A percentile compares a stretch with the other conserved stretches of the same genome.
Conservation (phyloP, 768 basidiomycete species). For the Nidularia sp. region DNA sequence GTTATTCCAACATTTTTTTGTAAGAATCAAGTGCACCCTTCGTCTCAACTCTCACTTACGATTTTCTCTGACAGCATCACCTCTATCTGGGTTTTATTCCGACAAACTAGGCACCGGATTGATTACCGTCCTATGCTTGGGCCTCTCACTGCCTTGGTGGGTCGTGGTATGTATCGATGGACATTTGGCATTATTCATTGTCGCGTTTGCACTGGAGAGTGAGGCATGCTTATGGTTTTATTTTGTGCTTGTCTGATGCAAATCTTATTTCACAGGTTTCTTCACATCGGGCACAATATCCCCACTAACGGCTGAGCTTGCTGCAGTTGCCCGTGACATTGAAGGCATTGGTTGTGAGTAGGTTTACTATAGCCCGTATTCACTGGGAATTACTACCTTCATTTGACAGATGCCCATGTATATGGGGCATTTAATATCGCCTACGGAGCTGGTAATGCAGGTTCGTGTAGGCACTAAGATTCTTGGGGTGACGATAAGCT, state of each 20-base stretch:
- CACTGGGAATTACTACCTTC: background rate
- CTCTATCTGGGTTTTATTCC: slow-evolving; percentile 51
- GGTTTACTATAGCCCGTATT: background rate
- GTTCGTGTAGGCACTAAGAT: slow-evolving; percentile 29
- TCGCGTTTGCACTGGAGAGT: slow-evolving; percentile 53
- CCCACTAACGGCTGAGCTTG: slow-evolving; percentile 65
- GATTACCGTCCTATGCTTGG: slow-evolving; percentile 41
- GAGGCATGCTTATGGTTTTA: slow-evolving; percentile 10
- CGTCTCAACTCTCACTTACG: background rate
- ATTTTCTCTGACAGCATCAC: slow-evolving; percentile 39
- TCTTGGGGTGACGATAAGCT: background rate
- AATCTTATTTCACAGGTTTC: slow-evolving; percentile 38
- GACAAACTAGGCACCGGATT: slow-evolving; percentile 58
- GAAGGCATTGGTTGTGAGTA: slow-evolving; percentile 68
- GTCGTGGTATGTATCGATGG: slow-evolving; percentile 42
- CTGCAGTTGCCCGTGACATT: slow-evolving; percentile 49
- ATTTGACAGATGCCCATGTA: slow-evolving; percentile 59
- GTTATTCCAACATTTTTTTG: slow-evolving; percentile 65
- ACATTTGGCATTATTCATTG: slow-evolving; percentile 44
- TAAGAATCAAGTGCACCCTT: slow-evolving; percentile 22
- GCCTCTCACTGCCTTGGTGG: slow-evolving; percentile 64
- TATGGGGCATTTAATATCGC: slow-evolving; percentile 74
- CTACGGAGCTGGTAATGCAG: slow-evolving; percentile 59
- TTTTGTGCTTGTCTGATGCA: background rate
- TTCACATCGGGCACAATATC: slow-evolving; percentile 57